Percentiles rank a stretch among this genome's conserved stretches.
Conservation (phyloP, 2,329 filamentous ascomycete species). For the Calonectria pauciramosa region DNA sequence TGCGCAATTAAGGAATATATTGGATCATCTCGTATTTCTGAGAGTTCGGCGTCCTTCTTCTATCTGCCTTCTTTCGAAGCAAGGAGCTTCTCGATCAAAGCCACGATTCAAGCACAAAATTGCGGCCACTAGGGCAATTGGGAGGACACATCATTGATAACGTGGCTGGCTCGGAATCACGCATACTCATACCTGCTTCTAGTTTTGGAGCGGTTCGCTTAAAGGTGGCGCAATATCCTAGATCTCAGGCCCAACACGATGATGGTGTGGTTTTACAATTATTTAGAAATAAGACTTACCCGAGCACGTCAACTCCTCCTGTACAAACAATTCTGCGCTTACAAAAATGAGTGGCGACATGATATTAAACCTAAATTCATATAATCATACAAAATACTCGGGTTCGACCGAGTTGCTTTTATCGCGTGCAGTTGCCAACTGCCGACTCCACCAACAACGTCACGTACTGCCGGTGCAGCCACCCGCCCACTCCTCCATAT, state of each 20-base stretch:
- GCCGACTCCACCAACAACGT: slow-evolving; percentile 35
- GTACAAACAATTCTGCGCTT: too few species aligned
- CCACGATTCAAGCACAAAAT: neutral
- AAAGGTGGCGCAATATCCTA: neutral
- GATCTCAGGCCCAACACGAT: neutral
- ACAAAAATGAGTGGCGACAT: neutral
- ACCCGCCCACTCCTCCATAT: slow-evolving; percentile 34
- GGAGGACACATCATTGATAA: neutral
- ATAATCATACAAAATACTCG: neutral
- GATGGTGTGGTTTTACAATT: too few species aligned
- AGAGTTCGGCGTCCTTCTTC: neutral
- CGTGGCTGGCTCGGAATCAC: neutral
- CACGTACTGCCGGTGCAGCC: slow-evolving; percentile 36
- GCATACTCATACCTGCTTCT: neutral
- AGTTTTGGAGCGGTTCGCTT: neutral
- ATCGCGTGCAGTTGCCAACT: slow-evolving; percentile 37
- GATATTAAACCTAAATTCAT: neutral
- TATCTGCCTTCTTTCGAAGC: neutral
- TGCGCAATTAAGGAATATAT: neutral
- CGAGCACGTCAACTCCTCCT: too few species aligned
- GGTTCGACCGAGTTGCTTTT: neutral
- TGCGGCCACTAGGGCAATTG: neutral
- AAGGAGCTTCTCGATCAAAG: neutral
- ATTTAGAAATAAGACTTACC: neutral
- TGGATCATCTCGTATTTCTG: neutral